Percentiles rank a stretch among this genome's conserved stretches.
Evolutionary conservation across 306 rosid genomes (phyloP).

Genomic region (Arachis stenosperma): DNA sequence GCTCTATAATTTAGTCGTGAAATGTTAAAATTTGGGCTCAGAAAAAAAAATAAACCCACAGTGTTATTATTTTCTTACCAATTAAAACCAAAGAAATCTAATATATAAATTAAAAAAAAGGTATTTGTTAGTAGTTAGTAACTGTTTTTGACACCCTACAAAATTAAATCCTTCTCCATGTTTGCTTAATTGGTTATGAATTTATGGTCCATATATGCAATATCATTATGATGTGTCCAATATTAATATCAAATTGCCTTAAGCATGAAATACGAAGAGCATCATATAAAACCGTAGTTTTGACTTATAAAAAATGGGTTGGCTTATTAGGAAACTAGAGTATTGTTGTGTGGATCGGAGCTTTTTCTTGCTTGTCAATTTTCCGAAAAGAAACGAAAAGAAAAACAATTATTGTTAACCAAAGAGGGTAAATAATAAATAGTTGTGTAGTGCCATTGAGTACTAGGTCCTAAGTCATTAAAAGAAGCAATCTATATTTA

Average conservation of each 20-base stretch:
- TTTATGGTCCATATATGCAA: background rate
- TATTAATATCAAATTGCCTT: background rate
- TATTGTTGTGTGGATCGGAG: background rate
- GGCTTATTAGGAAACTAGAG: conserved; percentile 1
- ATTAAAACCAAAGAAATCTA: too few species aligned
- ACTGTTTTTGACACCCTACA: too few species aligned
- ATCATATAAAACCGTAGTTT: conserved; percentile 1
- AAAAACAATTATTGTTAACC: background rate
- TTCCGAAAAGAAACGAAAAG: background rate
- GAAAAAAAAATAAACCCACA: too few species aligned
- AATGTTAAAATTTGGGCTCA: too few species aligned
- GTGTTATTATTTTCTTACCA: too few species aligned
- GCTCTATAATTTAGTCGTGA: too few species aligned
- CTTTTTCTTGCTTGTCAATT: background rate
- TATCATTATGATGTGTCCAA: background rate
- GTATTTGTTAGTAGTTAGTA: too few species aligned
- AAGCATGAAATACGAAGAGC: background rate
- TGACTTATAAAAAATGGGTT: conserved; percentile 18
- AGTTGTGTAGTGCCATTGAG: background rate
- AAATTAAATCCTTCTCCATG: background rate
- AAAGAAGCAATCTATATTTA: background rate
- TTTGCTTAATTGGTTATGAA: background rate
- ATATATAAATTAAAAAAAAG: too few species aligned
- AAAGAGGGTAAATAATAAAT: background rate
- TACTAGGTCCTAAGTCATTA: background rate